These are phyloP conservation scores for Yarrowia keelungensis DNA, from an alignment of 805 yeast species.

Conservation along the genomic window DNA sequence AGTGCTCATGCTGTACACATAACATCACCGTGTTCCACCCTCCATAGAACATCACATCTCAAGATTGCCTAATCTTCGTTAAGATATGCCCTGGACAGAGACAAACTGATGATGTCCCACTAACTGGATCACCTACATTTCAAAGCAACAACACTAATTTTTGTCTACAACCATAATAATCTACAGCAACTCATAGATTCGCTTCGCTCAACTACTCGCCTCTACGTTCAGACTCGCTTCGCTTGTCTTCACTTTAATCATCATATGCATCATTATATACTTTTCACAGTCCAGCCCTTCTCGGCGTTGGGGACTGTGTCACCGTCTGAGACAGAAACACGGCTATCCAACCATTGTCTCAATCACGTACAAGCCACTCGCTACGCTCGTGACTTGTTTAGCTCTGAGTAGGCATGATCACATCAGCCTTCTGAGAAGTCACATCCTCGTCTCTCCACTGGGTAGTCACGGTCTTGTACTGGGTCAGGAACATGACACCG, in stretches of 20 bases:
- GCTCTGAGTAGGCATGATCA: constrained; percentile 71
- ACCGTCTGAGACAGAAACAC: not conserved
- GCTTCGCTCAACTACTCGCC: not conserved
- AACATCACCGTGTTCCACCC: too few species aligned
- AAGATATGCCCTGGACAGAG: too few species aligned
- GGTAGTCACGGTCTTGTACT: constrained; percentile 75
- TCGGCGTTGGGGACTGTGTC: not conserved
- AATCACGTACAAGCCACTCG: not conserved
- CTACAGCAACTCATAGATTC: too few species aligned
- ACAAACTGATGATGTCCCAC: too few species aligned
- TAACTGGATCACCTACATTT: too few species aligned
- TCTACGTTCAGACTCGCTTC: too few species aligned
- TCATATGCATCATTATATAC: constrained; percentile 36
- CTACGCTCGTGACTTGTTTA: constrained; percentile 39
- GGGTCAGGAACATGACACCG: constrained; percentile 74
- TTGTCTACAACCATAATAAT: too few species aligned
- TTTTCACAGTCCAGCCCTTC: constrained; percentile 21
- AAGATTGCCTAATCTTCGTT: too few species aligned
- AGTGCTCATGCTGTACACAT: too few species aligned
- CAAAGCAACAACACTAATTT: too few species aligned
- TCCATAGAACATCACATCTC: too few species aligned
- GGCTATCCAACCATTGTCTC: not conserved
- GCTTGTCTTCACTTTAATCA: not conserved
- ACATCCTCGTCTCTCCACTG: constrained; percentile 67
- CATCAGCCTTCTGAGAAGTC: constrained; percentile 59